These are phyloP conservation scores for Didymella lethalis DNA, from an alignment of 2,329 filamentous ascomycete species.

Conservation along the genomic window DNA sequence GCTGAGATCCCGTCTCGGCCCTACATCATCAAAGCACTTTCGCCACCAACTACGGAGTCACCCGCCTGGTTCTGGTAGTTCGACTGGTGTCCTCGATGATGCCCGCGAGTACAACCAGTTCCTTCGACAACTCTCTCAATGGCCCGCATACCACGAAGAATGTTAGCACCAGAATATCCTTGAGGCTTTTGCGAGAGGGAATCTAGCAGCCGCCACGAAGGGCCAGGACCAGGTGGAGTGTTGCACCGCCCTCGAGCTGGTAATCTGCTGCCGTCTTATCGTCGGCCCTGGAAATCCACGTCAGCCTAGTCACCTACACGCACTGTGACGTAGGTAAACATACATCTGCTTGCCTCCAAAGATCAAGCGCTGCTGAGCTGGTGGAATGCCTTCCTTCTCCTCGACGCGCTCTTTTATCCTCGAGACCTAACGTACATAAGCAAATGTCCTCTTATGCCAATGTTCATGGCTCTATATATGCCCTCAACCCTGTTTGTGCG, in stretches of 20 bases:
- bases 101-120: neutral
- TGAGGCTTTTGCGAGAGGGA: neutral
- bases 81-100: neutral
- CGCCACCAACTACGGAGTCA: neutral
- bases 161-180: conserved; percentile 6
- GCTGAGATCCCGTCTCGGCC: neutral
- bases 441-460: neutral
- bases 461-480: neutral
- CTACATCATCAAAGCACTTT: neutral
- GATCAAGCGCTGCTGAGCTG: conserved; percentile 94
- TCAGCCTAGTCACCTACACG: conserved; percentile 16
- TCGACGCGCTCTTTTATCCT: conserved; percentile 99
- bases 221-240: conserved; percentile 92
- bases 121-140: neutral
- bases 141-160: neutral
- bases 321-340: conserved; percentile 16
- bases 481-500: neutral
- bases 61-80: neutral
- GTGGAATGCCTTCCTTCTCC: conserved; percentile 98
- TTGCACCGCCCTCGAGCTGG: conserved; percentile 87
- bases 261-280: conserved; percentile 94
- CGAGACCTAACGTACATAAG: conserved; percentile 68
- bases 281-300: conserved; percentile 72
- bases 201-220: conserved; percentile 74
- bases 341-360: conserved; percentile 98